These are phyloP conservation scores for Cryptococcus sp. DNA, from an alignment of 1,284 basidiomycete species.

Conservation along the genomic window DNA sequence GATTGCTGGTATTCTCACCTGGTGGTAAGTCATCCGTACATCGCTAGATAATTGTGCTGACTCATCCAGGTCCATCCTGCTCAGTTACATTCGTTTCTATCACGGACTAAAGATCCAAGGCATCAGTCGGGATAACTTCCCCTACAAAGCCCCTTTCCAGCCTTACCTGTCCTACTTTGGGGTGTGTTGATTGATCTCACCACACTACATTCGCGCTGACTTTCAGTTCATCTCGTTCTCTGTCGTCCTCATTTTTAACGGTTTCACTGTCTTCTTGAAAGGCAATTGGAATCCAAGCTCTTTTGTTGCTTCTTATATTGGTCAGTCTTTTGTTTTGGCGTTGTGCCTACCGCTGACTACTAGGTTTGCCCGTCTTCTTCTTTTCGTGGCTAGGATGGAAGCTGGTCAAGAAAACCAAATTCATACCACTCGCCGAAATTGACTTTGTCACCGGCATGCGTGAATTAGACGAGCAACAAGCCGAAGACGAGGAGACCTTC, in stretches of 20 bases:
- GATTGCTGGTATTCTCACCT: slow-evolving; percentile 64
- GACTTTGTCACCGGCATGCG: slow-evolving; percentile 63
- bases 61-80: slow-evolving; percentile 56
- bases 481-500: slow-evolving; percentile 28
- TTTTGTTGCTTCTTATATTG: slow-evolving; percentile 49
- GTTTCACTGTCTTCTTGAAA: slow-evolving; percentile 57
- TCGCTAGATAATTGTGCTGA: slow-evolving; percentile 5
- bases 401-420: slow-evolving; percentile 54
- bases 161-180: slow-evolving; percentile 49
- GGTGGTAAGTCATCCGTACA: slow-evolving; percentile 48
- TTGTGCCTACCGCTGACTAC: not conserved
- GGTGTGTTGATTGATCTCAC: slow-evolving; percentile 13
- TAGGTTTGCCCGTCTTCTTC: slow-evolving; percentile 58
- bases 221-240: slow-evolving; percentile 2
- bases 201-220: slow-evolving; percentile 7
- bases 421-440: slow-evolving; percentile 56
- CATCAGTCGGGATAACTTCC: slow-evolving; percentile 55
- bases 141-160: slow-evolving; percentile 58
- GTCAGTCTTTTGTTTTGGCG: slow-evolving; percentile 10
- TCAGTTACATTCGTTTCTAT: slow-evolving; percentile 71
- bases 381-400: slow-evolving; percentile 59
- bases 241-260: slow-evolving; percentile 20
- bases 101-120: slow-evolving; percentile 59
- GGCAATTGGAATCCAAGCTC: slow-evolving; percentile 52
- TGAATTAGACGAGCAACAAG: slow-evolving; percentile 59